phyloP scores from a whole-genome alignment of 1,139 yeast genomes.

The Candida sojae region DNA sequence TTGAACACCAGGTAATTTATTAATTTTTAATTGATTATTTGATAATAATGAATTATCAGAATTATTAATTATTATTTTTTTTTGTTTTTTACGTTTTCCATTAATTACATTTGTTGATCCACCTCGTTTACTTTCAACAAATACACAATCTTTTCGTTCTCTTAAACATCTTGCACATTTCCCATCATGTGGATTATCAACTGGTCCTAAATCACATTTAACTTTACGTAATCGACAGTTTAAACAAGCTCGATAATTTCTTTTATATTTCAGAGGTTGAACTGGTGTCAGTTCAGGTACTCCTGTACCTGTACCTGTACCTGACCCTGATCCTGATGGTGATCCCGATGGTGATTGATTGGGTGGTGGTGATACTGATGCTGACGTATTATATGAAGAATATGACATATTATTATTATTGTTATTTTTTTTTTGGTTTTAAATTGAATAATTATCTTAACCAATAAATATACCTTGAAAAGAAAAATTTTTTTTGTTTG shows the following conservation, averaged over 20 bases:
- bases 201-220: conserved; percentile 80
- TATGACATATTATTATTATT: no score
- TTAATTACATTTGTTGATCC: conserved; percentile 49
- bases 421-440: no score
- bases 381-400: no score
- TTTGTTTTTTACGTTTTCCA: conserved; percentile 30
- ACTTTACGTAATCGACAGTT: conserved; percentile 83
- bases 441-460: no score
- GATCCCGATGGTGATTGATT: not conserved
- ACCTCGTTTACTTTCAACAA: conserved; percentile 66
- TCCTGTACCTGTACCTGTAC: conserved; percentile 3
- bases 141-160: conserved; percentile 78
- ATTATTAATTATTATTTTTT: not conserved
- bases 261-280: conserved; percentile 34
- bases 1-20: conserved; percentile 10
- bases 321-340: not conserved
- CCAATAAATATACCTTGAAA: no score
- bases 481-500: no score
- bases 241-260: conserved; percentile 82
- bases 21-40: not conserved
- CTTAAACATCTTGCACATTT: conserved; percentile 85
- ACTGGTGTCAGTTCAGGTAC: not conserved
- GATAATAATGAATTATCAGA: not conserved
- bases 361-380: no score
- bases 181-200: conserved; percentile 71